Evolutionary conservation across 805 yeast species (phyloP).

Genomic region (Candida xyloterini): DNA sequence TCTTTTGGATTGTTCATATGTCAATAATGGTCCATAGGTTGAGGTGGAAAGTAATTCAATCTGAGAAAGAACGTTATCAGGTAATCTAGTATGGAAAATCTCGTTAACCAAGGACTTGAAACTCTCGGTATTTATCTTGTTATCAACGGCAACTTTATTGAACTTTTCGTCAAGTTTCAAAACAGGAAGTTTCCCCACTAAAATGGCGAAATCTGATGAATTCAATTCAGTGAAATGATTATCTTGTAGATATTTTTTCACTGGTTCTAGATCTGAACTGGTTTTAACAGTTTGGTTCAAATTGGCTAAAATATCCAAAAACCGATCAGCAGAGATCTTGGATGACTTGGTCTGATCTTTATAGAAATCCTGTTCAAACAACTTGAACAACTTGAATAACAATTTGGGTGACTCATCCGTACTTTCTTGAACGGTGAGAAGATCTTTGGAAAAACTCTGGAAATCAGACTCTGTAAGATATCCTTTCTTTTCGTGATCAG

Average conservation of each 20-base stretch:
- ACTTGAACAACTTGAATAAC: slow-evolving; percentile 51
- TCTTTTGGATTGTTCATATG: slow-evolving; percentile 46
- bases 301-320: slow-evolving; percentile 23
- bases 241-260: slow-evolving; percentile 14
- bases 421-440: slow-evolving; percentile 43
- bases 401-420: slow-evolving; percentile 46
- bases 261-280: slow-evolving; percentile 18
- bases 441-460: slow-evolving; percentile 60
- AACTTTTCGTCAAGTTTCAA: slow-evolving; percentile 27
- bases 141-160: slow-evolving; percentile 12
- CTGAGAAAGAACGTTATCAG: slow-evolving; percentile 58
- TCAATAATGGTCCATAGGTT: slow-evolving; percentile 43
- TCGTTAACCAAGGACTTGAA: slow-evolving; percentile 23
- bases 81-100: slow-evolving; percentile 30
- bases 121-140: slow-evolving; percentile 18
- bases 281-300: slow-evolving; percentile 19
- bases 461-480: slow-evolving; percentile 57
- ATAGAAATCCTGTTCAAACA: slow-evolving; percentile 38
- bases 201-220: slow-evolving; percentile 18
- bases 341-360: slow-evolving; percentile 6
- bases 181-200: slow-evolving; percentile 28
- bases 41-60: slow-evolving; percentile 39
- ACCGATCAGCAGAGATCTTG: slow-evolving; percentile 18
- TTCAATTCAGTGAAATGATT: slow-evolving; percentile 15
- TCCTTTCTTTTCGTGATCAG: slow-evolving; percentile 73